Conservation (phyloP, 768 basidiomycete species). For the Neoboletus subvelutipes region DNA sequence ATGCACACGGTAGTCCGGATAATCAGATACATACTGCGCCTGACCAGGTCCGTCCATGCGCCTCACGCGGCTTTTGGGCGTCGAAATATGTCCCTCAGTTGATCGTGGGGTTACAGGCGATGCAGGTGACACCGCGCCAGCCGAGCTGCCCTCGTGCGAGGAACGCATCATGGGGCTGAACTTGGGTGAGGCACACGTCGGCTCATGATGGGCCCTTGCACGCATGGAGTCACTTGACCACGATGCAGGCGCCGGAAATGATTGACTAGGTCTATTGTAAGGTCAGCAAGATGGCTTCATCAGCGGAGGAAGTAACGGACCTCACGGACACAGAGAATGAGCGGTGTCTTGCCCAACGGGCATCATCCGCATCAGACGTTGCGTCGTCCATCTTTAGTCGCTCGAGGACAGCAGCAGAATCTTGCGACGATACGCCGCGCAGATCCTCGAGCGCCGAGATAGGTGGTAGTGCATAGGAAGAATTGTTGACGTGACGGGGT, state of each 20-base stretch:
- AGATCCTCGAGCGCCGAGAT: slow-evolving; percentile 69
- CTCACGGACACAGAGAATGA: slow-evolving; percentile 43
- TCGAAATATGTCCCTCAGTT: slow-evolving; percentile 20
- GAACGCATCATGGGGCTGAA: slow-evolving; percentile 31
- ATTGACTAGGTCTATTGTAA: slow-evolving; percentile 14
- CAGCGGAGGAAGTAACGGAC: slow-evolving; percentile 16
- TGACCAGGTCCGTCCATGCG: slow-evolving; percentile 12
- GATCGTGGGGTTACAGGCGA: slow-evolving; percentile 54
- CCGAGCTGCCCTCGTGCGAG: slow-evolving; percentile 46
- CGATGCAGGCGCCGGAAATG: slow-evolving; percentile 23
- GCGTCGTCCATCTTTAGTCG: slow-evolving; percentile 59
- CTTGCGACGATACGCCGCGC: slow-evolving; percentile 48
- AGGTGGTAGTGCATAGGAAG: slow-evolving; percentile 60
- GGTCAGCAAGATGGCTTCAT: not conserved
- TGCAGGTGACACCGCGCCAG: slow-evolving; percentile 51
- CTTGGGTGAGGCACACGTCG: slow-evolving; percentile 13
- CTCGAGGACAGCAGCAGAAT: slow-evolving; percentile 65
- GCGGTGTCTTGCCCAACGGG: slow-evolving; percentile 41
- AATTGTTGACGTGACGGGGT: slow-evolving; percentile 28
- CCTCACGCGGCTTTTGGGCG: slow-evolving; percentile 15
- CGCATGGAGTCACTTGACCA: slow-evolving; percentile 26
- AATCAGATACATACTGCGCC: slow-evolving; percentile 9
- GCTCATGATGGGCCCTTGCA: slow-evolving; percentile 18
- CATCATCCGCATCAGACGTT: slow-evolving; percentile 17
- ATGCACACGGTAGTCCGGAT: slow-evolving; percentile 15